Conservation (phyloP, 768 basidiomycete species). For the Lentinus brumalis region DNA sequence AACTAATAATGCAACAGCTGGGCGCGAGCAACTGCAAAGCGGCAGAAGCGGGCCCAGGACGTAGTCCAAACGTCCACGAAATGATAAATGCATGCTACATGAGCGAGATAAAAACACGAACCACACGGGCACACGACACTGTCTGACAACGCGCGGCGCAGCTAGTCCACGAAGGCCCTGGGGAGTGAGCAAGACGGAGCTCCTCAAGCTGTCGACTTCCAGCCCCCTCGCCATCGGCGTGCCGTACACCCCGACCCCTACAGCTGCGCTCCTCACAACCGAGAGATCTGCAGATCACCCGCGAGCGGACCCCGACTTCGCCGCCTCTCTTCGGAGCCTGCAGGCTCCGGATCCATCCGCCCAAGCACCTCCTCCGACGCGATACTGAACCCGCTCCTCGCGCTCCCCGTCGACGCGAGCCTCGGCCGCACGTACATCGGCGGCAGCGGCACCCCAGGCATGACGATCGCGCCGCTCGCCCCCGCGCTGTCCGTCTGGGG, state of each 20-base stretch:
- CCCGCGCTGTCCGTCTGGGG: slow-evolving; percentile 1
- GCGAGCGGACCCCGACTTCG: slow-evolving; percentile 10
- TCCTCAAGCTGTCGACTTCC: background rate
- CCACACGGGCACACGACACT: background rate
- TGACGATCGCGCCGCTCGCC: slow-evolving; percentile 1
- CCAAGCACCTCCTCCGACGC: slow-evolving; percentile 56
- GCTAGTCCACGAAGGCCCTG: background rate
- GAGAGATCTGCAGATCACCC: background rate
- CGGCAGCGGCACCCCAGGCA: slow-evolving; percentile 9
- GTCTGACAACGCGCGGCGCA: background rate
- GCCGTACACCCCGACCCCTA: background rate
- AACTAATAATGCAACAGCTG: slow-evolving; percentile 22
- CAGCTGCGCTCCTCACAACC: no score
- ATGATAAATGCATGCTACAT: slow-evolving; percentile 23
- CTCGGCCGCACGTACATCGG: slow-evolving; percentile 27
- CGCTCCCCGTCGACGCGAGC: slow-evolving; percentile 35
- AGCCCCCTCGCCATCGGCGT: background rate
- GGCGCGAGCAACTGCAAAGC: background rate
- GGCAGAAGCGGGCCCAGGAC: background rate
- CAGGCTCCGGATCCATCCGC: slow-evolving; percentile 46
- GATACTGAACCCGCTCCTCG: slow-evolving; percentile 43
- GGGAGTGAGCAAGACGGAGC: background rate
- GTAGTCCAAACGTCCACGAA: slow-evolving; percentile 2
- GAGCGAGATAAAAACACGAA: slow-evolving; percentile 10
- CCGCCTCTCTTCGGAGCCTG: slow-evolving; percentile 25